Evolutionary conservation across 805 yeast genomes (phyloP).

Genomic region (Metschnikowia sp.): DNA sequence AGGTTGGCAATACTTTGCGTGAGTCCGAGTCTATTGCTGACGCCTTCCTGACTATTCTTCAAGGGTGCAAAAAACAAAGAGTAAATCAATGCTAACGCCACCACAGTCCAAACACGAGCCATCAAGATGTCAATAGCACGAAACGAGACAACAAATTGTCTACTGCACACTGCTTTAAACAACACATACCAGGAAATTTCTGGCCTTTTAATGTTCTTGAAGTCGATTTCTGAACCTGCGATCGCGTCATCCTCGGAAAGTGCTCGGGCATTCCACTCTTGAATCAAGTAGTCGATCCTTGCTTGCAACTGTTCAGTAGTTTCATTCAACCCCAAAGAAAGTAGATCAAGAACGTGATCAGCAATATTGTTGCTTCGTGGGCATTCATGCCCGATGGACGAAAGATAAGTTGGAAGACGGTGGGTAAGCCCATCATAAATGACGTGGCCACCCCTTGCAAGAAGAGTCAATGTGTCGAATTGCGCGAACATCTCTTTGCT

Average conservation of each 20-base stretch:
- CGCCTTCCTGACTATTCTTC: conserved; percentile 42
- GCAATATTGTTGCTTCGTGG: conserved; percentile 68
- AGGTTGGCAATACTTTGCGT: conserved; percentile 70
- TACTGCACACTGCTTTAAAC: conserved; percentile 27
- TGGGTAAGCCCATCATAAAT: conserved; percentile 61
- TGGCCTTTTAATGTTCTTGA: conserved; percentile 29
- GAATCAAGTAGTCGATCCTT: conserved; percentile 25
- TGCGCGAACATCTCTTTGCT: conserved; percentile 57
- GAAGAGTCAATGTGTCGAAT: conserved; percentile 68
- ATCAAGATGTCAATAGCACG: conserved; percentile 52
- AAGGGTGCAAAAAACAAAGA: conserved; percentile 59
- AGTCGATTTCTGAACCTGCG: conserved; percentile 16
- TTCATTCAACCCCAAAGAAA: conserved; percentile 44
- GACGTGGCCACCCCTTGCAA: conserved; percentile 71
- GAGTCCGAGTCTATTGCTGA: conserved; percentile 68
- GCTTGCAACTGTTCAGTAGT: conserved; percentile 17
- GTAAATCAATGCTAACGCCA: conserved; percentile 60
- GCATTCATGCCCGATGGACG: conserved; percentile 47
- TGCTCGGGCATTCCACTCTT: conserved; percentile 22
- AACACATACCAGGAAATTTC: conserved; percentile 23
- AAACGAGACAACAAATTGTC: conserved; percentile 34
- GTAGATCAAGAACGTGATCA: conserved; percentile 67
- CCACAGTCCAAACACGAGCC: conserved; percentile 62
- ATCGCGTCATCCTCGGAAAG: neutral
- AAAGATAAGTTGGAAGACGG: conserved; percentile 47